These are phyloP conservation scores for Discostella stelligeroides DNA, from an alignment of 108 stramenopile species.

Conservation along the genomic window DNA sequence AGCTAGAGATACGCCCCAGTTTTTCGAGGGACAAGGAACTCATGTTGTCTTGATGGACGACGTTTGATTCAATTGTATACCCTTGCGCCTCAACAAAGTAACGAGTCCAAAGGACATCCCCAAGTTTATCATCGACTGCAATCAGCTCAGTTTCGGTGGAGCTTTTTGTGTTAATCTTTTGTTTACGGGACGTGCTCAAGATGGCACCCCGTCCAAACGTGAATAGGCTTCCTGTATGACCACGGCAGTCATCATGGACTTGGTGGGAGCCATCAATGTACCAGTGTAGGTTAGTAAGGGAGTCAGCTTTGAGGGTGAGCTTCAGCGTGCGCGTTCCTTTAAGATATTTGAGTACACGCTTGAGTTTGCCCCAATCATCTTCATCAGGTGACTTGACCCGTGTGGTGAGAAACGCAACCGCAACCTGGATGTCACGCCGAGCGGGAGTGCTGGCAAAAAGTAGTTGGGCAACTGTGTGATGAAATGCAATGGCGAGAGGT, in stretches of 20 bases:
- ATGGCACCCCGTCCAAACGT: constrained; percentile 50
- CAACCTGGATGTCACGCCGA: constrained; percentile 27
- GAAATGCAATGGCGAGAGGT: too few species aligned
- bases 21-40: constrained; percentile 1
- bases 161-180: too few species aligned
- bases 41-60: constrained; percentile 26
- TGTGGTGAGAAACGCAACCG: constrained; percentile 11
- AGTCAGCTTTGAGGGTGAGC: not conserved
- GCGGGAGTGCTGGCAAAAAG: constrained; percentile 3
- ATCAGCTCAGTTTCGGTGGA: too few species aligned
- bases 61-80: constrained; percentile 1
- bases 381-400: constrained; percentile 21
- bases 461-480: too few species aligned
- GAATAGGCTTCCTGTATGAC: constrained; percentile 53
- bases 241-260: constrained; percentile 46
- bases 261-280: constrained; percentile 37
- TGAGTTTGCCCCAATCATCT: too few species aligned
- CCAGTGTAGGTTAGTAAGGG: too few species aligned
- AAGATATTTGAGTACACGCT: too few species aligned
- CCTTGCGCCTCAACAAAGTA: constrained; percentile 16
- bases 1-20: not conserved
- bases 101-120: too few species aligned
- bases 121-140: too few species aligned
- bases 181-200: too few species aligned
- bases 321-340: constrained; percentile 2